phyloP scores from a whole-genome alignment of 164 flowering plant species.

The Cinnamomum micranthum region DNA sequence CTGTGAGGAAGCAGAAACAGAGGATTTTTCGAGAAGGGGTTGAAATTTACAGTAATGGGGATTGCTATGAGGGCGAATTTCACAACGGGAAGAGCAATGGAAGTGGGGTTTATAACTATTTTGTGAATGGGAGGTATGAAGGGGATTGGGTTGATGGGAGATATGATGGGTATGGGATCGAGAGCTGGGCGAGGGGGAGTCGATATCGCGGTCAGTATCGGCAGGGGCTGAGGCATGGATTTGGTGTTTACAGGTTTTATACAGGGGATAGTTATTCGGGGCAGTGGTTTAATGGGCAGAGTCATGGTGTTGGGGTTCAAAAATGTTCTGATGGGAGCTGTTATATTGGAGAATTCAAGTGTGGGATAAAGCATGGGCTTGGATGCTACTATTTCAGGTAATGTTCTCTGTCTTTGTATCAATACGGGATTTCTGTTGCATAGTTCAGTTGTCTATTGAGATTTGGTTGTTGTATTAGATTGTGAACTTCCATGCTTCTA shows the following conservation, averaged over 20 bases:
- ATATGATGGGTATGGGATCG: conserved; percentile 86
- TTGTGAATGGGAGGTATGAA: conserved; percentile 60
- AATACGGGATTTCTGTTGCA: background rate
- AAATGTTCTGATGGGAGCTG: conserved; percentile 86
- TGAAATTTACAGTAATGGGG: conserved; percentile 85
- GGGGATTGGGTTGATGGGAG: conserved; percentile 93
- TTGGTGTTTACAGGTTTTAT: conserved; percentile 73
- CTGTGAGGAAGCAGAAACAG: conserved; percentile 13
- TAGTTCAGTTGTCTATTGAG: background rate
- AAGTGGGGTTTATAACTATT: conserved; percentile 81
- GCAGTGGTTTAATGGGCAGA: conserved; percentile 88
- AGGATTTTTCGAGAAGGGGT: conserved; percentile 53
- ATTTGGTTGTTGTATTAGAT: background rate
- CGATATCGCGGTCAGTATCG: conserved; percentile 76
- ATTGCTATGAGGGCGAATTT: conserved; percentile 90
- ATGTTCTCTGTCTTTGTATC: background rate
- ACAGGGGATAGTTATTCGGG: conserved; percentile 88
- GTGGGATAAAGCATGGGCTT: conserved; percentile 84
- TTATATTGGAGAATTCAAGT: conserved; percentile 79
- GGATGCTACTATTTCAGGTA: conserved; percentile 95
- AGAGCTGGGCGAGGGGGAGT: conserved; percentile 90
- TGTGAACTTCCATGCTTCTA: background rate
- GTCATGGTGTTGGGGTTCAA: conserved; percentile 84
- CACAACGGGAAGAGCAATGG: conserved; percentile 75
- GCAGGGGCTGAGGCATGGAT: conserved; percentile 74